These are phyloP conservation scores for Mucor circinelloides DNA, from an alignment of 371 early-diverging fungal species.

Conservation along the genomic window DNA sequence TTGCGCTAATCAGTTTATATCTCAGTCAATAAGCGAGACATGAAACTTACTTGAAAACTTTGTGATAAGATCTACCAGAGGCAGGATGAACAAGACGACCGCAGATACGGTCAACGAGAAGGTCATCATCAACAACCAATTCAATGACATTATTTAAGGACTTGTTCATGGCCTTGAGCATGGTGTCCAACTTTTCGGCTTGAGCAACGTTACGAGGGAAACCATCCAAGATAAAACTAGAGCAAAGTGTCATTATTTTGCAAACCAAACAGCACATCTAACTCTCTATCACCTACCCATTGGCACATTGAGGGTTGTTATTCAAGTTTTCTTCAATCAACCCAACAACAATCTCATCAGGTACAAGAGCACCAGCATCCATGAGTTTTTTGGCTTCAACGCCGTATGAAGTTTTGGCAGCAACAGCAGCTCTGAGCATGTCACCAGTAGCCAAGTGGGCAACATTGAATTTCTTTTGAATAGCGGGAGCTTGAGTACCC, in stretches of 20 bases:
- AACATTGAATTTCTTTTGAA: constrained; percentile 92
- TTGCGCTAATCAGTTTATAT: neutral
- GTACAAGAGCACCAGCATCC: constrained; percentile 97
- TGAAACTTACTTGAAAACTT: constrained; percentile 74
- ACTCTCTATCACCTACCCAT: constrained; percentile 59
- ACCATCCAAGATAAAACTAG: constrained; percentile 98
- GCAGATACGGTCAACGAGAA: constrained; percentile 94
- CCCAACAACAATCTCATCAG: constrained; percentile 97
- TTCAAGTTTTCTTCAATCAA: constrained; percentile 96
- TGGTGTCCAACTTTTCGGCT: constrained; percentile 97
- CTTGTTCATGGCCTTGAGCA: constrained; percentile 83
- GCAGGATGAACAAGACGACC: constrained; percentile 94
- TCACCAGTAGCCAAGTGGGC: constrained; percentile 99
- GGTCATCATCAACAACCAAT: constrained; percentile 89
- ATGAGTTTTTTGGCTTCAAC: constrained; percentile 96
- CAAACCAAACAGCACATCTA: neutral
- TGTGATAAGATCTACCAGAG: constrained; percentile 97
- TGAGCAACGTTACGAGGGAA: constrained; percentile 99
- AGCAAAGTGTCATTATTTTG: neutral
- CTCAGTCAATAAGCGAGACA: neutral
- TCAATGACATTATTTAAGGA: constrained; percentile 92
- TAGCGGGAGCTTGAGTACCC: constrained; percentile 96
- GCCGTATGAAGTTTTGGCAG: constrained; percentile 90
- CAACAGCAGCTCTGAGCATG: constrained; percentile 97
- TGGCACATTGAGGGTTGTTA: constrained; percentile 88